These are phyloP conservation scores for Vigna angularis DNA, from an alignment of 306 rosid genomes.

Conservation along the genomic window DNA sequence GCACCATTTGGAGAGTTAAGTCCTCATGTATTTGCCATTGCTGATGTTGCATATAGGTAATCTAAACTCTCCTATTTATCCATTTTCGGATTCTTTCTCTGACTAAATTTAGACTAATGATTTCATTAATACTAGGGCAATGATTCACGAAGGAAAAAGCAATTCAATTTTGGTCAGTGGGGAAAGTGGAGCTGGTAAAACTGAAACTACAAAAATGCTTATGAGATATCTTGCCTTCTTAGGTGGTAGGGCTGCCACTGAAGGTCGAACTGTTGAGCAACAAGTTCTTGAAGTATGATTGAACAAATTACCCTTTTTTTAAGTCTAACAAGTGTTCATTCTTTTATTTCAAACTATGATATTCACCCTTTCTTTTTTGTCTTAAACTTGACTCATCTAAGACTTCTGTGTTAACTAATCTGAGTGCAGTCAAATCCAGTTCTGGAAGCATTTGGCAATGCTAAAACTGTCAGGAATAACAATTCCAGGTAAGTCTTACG, in stretches of 20 bases:
- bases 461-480: constrained; percentile 97
- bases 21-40: constrained; percentile 99
- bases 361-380: not conserved
- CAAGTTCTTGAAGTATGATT: constrained; percentile 97
- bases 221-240: constrained; percentile 96
- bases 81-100: constrained; percentile 29
- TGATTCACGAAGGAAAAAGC: constrained; percentile 88
- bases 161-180: constrained; percentile 99
- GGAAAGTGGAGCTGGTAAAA: constrained; percentile 99
- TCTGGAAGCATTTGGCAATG: constrained; percentile 99
- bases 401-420: constrained; percentile 39
- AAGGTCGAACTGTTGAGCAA: constrained; percentile 97
- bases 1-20: constrained; percentile 96
- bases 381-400: constrained; percentile 36
- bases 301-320: constrained; percentile 16
- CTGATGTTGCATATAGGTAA: constrained; percentile 97
- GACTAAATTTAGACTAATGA: constrained; percentile 37
- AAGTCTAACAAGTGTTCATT: constrained; percentile 17
- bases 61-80: constrained; percentile 34
- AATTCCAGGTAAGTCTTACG: constrained; percentile 84
- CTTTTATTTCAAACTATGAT: not conserved
- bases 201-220: constrained; percentile 99
- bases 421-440: constrained; percentile 96
- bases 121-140: constrained; percentile 72
- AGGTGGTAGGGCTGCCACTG: constrained; percentile 94